A percentile compares a stretch with the other conserved stretches of the same genome.
Evolutionary conservation across 1,284 basidiomycete genomes (phyloP).

Genomic region (Cutaneotrichosporon sp.): DNA sequence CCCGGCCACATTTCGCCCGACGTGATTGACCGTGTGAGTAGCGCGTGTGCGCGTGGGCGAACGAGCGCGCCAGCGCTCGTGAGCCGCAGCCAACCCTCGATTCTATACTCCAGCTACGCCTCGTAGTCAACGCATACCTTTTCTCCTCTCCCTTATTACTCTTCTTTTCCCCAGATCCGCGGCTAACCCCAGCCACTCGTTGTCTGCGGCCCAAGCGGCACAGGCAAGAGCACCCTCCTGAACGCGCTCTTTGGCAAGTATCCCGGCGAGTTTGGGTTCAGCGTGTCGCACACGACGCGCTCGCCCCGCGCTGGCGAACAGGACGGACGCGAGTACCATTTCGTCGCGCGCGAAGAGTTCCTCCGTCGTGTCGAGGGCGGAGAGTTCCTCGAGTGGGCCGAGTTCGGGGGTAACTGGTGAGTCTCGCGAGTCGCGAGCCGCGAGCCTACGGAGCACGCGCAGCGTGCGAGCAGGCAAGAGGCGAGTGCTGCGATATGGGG

Average conservation of each 20-base stretch:
- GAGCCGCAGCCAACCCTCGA: no score
- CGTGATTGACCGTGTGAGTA: constrained; percentile 11
- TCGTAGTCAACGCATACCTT: no score
- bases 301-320: constrained; percentile 74
- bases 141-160: neutral
- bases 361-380: constrained; percentile 50
- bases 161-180: neutral
- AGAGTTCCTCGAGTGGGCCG: constrained; percentile 59
- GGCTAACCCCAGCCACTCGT: constrained; percentile 56
- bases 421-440: constrained; percentile 13
- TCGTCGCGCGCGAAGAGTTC: constrained; percentile 54
- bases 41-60: no score
- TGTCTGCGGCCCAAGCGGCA: constrained; percentile 78
- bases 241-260: constrained; percentile 73
- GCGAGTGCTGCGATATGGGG: neutral
- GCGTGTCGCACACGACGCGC: constrained; percentile 93
- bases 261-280: constrained; percentile 86
- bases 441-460: no score
- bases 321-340: constrained; percentile 63
- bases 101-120: no score
- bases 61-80: no score
- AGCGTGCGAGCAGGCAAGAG: neutral
- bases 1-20: neutral
- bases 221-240: constrained; percentile 90
- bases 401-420: constrained; percentile 84